A percentile compares a stretch with the other conserved stretches of the same genome.
phyloP scores from a whole-genome alignment of 495 filamentous ascomycete species.

The Penicillium silybi region DNA sequence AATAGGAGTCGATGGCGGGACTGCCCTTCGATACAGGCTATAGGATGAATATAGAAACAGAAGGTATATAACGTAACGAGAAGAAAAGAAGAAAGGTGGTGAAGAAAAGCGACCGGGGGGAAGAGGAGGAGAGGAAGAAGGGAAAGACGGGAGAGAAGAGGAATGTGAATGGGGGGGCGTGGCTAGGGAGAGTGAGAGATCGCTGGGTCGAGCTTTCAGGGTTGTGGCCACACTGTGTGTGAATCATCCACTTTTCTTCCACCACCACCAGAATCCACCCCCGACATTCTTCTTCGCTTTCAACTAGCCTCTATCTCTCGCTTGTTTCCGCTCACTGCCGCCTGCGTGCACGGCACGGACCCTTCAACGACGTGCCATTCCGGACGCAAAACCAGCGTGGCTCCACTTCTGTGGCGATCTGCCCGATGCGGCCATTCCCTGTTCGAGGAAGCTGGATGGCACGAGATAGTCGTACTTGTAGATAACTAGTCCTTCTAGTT shows the following conservation, averaged over 20 bases:
- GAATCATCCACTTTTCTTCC: background rate
- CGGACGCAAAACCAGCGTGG: slow-evolving; percentile 11
- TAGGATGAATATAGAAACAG: background rate
- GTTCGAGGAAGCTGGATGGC: no score
- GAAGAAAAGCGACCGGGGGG: slow-evolving; percentile 13
- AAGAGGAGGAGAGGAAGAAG: slow-evolving; percentile 1
- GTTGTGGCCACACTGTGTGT: slow-evolving; percentile 11
- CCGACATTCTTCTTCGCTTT: background rate
- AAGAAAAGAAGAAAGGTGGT: slow-evolving; percentile 12
- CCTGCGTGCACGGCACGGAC: slow-evolving; percentile 1
- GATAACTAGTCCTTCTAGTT: background rate
- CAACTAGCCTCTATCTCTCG: background rate
- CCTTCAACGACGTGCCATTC: slow-evolving; percentile 6
- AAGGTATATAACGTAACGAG: slow-evolving; percentile 8
- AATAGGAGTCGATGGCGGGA: slow-evolving; percentile 6
- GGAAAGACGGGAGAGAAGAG: slow-evolving; percentile 5
- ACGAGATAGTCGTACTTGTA: background rate
- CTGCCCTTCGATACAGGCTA: background rate
- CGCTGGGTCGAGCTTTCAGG: slow-evolving; percentile 18
- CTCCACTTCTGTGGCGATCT: slow-evolving; percentile 16
- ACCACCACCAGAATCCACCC: background rate
- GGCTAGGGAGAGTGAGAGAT: slow-evolving; percentile 15
- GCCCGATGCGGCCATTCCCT: slow-evolving; percentile 12
- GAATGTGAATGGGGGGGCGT: slow-evolving; percentile 14
- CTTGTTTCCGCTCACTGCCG: background rate